phyloP scores from a whole-genome alignment of 2,329 filamentous ascomycete species.

The Microsporum audouinii region DNA sequence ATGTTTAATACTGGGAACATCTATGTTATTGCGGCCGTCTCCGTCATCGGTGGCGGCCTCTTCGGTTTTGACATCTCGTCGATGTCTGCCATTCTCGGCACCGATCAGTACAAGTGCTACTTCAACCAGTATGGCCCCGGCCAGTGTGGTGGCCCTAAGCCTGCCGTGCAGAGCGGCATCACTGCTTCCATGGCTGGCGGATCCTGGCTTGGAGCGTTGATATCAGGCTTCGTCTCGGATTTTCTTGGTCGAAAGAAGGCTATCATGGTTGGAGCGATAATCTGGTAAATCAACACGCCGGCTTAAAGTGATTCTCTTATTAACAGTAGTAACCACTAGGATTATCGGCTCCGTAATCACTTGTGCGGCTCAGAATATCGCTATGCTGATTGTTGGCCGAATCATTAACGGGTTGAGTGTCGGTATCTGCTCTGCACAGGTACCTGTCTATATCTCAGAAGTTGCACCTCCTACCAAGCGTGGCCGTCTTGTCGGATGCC shows the following conservation, averaged over 20 bases:
- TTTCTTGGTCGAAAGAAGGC: slow-evolving; percentile 31
- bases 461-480: slow-evolving; percentile 33
- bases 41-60: slow-evolving; percentile 54
- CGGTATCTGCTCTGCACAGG: slow-evolving; percentile 33
- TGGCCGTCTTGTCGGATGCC: slow-evolving; percentile 32
- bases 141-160: slow-evolving; percentile 38
- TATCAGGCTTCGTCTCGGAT: slow-evolving; percentile 29
- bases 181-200: slow-evolving; percentile 58
- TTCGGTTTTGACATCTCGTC: slow-evolving; percentile 72
- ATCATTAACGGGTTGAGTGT: slow-evolving; percentile 35
- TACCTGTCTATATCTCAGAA: slow-evolving; percentile 32
- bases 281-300: slow-evolving; percentile 31
- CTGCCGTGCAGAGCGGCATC: slow-evolving; percentile 48
- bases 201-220: slow-evolving; percentile 52
- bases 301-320: background rate
- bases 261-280: slow-evolving; percentile 42
- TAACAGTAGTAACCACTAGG: slow-evolving; percentile 19
- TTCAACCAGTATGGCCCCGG: slow-evolving; percentile 46
- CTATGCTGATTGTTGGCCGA: slow-evolving; percentile 41
- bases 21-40: slow-evolving; percentile 48
- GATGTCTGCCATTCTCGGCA: slow-evolving; percentile 59
- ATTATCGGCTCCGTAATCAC: slow-evolving; percentile 49
- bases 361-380: slow-evolving; percentile 52
- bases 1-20: slow-evolving; percentile 32
- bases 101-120: slow-evolving; percentile 58